Evolutionary conservation across 495 filamentous ascomycete genomes (phyloP).

Genomic region (Podospora australis): DNA sequence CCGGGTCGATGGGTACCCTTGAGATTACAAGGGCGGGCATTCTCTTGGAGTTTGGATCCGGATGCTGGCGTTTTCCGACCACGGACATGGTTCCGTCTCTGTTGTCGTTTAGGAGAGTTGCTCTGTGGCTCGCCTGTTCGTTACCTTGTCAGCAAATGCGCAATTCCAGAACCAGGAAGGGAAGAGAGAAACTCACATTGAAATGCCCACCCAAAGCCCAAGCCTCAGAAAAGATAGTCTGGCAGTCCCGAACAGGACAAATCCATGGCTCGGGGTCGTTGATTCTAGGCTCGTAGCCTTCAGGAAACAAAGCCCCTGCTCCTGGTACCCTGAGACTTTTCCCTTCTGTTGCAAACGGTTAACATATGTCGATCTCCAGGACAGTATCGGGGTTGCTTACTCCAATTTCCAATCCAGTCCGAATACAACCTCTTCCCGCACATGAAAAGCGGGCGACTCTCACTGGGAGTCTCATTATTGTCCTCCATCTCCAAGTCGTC

Average conservation of each 20-base stretch:
- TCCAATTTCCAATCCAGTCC: conserved; percentile 12
- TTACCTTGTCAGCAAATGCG: too few relatives aligned
- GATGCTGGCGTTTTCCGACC: conserved; percentile 6
- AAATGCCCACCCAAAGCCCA: conserved; percentile 18
- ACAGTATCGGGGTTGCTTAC: background rate
- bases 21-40: conserved; percentile 16
- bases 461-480: background rate
- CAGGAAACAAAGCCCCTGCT: conserved; percentile 13
- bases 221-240: conserved; percentile 4
- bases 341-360: conserved; percentile 1
- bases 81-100: conserved; percentile 12
- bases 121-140: conserved; percentile 12
- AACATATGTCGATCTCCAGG: background rate
- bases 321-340: conserved; percentile 1
- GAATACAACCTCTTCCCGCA: conserved; percentile 8
- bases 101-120: conserved; percentile 18
- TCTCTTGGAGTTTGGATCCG: background rate
- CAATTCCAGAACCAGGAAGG: too few relatives aligned
- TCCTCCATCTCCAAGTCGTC: too few relatives aligned
- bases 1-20: conserved; percentile 2
- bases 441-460: background rate
- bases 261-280: conserved; percentile 12
- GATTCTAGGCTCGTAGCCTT: conserved; percentile 12
- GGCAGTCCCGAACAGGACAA: conserved; percentile 15
- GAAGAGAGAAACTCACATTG: conserved; percentile 5